phyloP scores from a whole-genome alignment of 23 red algal genomes.

The Rhodosorus marinus region DNA sequence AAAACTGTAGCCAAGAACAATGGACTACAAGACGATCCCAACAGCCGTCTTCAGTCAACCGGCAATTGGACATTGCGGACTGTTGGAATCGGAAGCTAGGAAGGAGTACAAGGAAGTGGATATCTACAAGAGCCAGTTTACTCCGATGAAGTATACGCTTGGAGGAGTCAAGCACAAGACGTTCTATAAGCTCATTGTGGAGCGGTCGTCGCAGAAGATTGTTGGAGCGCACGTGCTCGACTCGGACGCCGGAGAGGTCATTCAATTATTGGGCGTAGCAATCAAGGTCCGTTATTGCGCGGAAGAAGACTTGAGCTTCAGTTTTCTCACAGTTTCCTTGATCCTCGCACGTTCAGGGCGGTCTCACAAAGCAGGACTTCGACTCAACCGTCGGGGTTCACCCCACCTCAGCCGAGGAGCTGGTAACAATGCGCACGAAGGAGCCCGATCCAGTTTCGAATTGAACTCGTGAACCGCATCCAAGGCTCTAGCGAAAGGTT shows the following conservation, averaged over 20 bases:
- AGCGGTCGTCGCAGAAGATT: constrained; percentile 45
- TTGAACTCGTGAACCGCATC: no score
- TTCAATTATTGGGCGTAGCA: constrained; percentile 68
- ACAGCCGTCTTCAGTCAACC: constrained; percentile 89
- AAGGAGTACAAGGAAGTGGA: constrained; percentile 58
- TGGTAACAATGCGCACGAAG: constrained; percentile 80
- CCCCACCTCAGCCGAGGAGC: constrained; percentile 81
- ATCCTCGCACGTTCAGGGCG: no score
- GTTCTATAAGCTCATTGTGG: constrained; percentile 90
- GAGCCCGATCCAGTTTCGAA: no score
- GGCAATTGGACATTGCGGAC: constrained; percentile 64
- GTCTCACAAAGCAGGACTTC: constrained; percentile 85
- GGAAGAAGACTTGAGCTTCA: no score
- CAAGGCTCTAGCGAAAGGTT: no score
- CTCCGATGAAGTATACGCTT: constrained; percentile 82
- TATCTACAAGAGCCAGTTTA: constrained; percentile 65
- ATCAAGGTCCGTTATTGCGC: no score
- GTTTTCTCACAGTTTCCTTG: no score
- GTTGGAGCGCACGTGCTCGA: constrained; percentile 79
- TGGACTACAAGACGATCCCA: constrained; percentile 55
- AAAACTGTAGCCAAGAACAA: no score
- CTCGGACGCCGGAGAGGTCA: constrained; percentile 60
- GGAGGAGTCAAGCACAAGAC: constrained; percentile 36
- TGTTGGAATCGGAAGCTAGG: constrained; percentile 54
- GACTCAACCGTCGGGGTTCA: constrained; percentile 90